Base-by-base conservation (phyloP, 768 basidiomycete genomes). In the Suillus ampliporus region DNA sequence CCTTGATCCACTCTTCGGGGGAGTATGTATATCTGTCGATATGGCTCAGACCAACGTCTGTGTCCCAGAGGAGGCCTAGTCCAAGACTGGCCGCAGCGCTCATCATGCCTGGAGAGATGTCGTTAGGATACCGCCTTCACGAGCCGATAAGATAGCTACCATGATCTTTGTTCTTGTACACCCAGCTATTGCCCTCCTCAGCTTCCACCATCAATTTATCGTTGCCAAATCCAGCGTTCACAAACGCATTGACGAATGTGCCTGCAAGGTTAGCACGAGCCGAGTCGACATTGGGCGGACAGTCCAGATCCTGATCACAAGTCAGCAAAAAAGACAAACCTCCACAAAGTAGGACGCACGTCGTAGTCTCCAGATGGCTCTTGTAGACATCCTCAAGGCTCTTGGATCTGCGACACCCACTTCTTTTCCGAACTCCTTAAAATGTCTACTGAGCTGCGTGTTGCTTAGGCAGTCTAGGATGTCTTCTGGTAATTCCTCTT, bases 111-210 rank as follows among this genome's bases (percentile, higher is more conserved):
- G n/a, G n/a, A 34, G 67, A 47, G 6, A 44, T 64, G 5, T 23
- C 8, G 35, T 57, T 21, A 63, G 51, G 17, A 57, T 26, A 23
- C 35, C 14, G 10, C 15, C 8, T 34, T 37, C 15, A 14, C 21
- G 23, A 28, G 47, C 17, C 11, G 43, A 57, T n/a, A 46, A 34
- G 17, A 52, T 15, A 72, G 83, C 23, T 62, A 89, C 96, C 97
- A 65, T 97, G 94, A 58, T 98, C 97, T 79, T 99, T 99, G 82
- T 99, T 99, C 85, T 99, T 99, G 83, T 99, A 99, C 62, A 99
- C 94, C 95, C 95, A 99, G 69, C 94, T 96, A 76, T 88, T 93
- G 15, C 97, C 97, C 71, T 97, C 96, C 63, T 95, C 92, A 1
- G 95, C 97, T 72, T 90, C 91, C 6, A 96, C 95, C 94, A 99